Conservation (phyloP, 176 grass and related monocot species). For the Eleusine coracana region DNA sequence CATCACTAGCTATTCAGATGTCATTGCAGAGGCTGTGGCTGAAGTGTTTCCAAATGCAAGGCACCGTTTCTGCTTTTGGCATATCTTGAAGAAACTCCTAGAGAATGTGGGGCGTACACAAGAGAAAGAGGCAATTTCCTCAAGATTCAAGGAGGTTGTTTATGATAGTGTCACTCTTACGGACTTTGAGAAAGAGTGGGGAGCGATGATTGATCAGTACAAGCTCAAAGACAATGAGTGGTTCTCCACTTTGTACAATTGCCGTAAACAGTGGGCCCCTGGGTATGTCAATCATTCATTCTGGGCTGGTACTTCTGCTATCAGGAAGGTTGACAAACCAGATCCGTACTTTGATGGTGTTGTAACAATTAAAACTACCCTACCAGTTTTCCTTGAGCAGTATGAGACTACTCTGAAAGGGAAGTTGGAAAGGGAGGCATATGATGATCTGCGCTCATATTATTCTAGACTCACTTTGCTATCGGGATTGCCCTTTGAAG, state of each 20-base stretch:
- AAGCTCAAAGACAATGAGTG: constrained; percentile 77
- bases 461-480: constrained; percentile 78
- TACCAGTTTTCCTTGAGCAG: constrained; percentile 83
- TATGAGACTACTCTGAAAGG: constrained; percentile 66
- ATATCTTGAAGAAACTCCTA: constrained; percentile 80
- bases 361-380: constrained; percentile 70
- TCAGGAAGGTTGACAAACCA: constrained; percentile 67
- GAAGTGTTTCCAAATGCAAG: constrained; percentile 67
- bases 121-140: constrained; percentile 72
- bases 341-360: constrained; percentile 85
- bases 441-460: constrained; percentile 87
- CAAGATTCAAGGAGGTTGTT: constrained; percentile 78
- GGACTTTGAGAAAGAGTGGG: constrained; percentile 85
- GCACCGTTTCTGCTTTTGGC: constrained; percentile 78
- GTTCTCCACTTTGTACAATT: constrained; percentile 72
- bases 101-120: constrained; percentile 63
- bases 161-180: constrained; percentile 76
- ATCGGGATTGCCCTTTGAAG: constrained; percentile 81
- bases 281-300: constrained; percentile 84
- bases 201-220: constrained; percentile 70
- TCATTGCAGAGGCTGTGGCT: constrained; percentile 55
- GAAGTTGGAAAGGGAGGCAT: constrained; percentile 85
- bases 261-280: constrained; percentile 79
- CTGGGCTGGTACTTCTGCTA: constrained; percentile 86
- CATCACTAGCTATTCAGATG: constrained; percentile 64